Evolutionary conservation across 805 yeast genomes (phyloP).

Genomic region (Candida silvicultrix): DNA sequence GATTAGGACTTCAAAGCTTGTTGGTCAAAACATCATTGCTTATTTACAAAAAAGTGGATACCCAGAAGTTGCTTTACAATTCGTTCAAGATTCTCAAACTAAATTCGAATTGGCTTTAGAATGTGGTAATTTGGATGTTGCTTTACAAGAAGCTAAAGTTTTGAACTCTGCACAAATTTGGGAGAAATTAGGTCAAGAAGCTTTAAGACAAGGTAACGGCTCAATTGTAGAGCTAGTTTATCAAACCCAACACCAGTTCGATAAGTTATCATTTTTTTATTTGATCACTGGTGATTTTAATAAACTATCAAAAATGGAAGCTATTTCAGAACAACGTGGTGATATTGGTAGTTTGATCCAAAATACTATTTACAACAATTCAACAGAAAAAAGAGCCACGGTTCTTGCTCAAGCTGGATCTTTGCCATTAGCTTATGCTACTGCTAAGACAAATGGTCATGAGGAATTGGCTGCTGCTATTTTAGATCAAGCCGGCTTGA

Average conservation of each 20-base stretch:
- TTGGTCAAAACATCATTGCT: slow-evolving; percentile 95
- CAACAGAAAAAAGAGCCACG: slow-evolving; percentile 67
- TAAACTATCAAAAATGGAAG: slow-evolving; percentile 77
- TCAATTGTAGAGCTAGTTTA: slow-evolving; percentile 80
- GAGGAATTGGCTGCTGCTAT: slow-evolving; percentile 68
- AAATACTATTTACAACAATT: slow-evolving; percentile 72
- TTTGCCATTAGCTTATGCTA: slow-evolving; percentile 84
- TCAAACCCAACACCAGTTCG: slow-evolving; percentile 82
- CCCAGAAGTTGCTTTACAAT: slow-evolving; percentile 96
- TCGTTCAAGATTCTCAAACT: slow-evolving; percentile 94
- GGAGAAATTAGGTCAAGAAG: slow-evolving; percentile 81
- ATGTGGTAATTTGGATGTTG: slow-evolving; percentile 82
- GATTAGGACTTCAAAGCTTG: slow-evolving; percentile 82
- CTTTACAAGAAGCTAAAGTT: slow-evolving; percentile 80
- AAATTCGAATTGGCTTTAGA: slow-evolving; percentile 94
- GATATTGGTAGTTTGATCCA: slow-evolving; percentile 76
- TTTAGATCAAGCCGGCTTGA: slow-evolving; percentile 61
- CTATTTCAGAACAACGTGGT: slow-evolving; percentile 83
- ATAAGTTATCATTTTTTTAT: slow-evolving; percentile 85
- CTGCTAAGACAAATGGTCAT: slow-evolving; percentile 84
- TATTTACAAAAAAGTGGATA: slow-evolving; percentile 92
- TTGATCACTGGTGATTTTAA: slow-evolving; percentile 73
- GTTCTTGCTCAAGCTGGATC: slow-evolving; percentile 75
- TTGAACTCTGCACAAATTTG: slow-evolving; percentile 66
- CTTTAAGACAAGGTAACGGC: slow-evolving; percentile 83